Percentiles rank a stretch among this genome's conserved stretches.
Conservation (phyloP, 306 rosid species). For the Ormosia semicastrata region DNA sequence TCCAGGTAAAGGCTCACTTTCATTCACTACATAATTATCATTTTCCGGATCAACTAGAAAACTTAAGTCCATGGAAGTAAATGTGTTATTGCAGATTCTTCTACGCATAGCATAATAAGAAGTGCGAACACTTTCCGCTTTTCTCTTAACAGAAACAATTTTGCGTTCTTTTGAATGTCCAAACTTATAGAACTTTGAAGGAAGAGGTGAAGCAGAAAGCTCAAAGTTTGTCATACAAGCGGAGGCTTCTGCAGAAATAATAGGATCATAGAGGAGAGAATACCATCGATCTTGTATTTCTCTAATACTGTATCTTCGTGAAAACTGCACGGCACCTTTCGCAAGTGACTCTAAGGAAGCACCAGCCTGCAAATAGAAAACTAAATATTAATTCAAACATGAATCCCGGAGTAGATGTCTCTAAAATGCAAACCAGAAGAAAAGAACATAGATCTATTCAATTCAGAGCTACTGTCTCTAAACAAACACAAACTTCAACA, state of each 20-base stretch:
- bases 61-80: constrained; percentile 53
- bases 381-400: constrained; percentile 21
- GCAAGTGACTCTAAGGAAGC: constrained; percentile 99
- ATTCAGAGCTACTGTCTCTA: neutral
- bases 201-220: constrained; percentile 42
- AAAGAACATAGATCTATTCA: neutral
- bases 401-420: neutral
- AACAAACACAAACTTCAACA: neutral
- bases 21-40: constrained; percentile 39
- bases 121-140: constrained; percentile 59
- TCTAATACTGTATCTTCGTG: constrained; percentile 63
- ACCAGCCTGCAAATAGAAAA: constrained; percentile 63
- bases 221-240: constrained; percentile 51
- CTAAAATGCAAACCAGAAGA: neutral
- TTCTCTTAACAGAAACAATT: constrained; percentile 55
- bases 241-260: constrained; percentile 63
- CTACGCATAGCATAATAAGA: constrained; percentile 74
- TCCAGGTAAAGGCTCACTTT: constrained; percentile 44
- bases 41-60: constrained; percentile 58
- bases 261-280: constrained; percentile 74
- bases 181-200: constrained; percentile 46
- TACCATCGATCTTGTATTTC: constrained; percentile 90
- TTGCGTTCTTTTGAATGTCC: constrained; percentile 58
- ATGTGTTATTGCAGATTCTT: constrained; percentile 54
- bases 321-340: constrained; percentile 93